Evolutionary conservation across 306 rosid genomes (phyloP).

Genomic region (Corylus americana): DNA sequence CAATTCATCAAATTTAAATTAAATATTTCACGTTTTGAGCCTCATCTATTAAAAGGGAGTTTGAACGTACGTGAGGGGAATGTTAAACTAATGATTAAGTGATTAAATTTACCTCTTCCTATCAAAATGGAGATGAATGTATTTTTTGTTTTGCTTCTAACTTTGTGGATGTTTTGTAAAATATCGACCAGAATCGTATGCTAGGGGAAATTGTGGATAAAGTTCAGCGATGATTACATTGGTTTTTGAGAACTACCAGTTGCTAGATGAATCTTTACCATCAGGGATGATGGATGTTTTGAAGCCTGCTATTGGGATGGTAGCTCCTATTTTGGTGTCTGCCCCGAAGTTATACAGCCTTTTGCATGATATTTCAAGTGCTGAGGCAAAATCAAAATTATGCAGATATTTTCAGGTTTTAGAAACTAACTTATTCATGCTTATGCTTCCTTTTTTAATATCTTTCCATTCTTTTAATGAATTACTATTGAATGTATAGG

Average conservation of each 20-base stretch:
- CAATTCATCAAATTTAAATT: too few relatives aligned
- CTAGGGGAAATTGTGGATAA: constrained; percentile 33
- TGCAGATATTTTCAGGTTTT: constrained; percentile 33
- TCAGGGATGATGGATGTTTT: constrained; percentile 33
- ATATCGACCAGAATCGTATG: constrained; percentile 34
- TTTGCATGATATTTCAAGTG: constrained; percentile 31
- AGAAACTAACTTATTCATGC: background rate
- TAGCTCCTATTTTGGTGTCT: constrained; percentile 35
- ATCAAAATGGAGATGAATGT: background rate
- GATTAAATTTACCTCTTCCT: too few relatives aligned
- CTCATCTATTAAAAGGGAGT: too few relatives aligned
- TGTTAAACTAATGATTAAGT: too few relatives aligned
- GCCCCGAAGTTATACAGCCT: constrained; percentile 36
- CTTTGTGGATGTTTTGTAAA: background rate
- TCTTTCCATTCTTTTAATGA: background rate
- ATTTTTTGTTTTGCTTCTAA: background rate
- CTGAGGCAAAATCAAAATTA: constrained; percentile 34
- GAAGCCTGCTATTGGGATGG: constrained; percentile 24
- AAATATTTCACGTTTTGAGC: too few relatives aligned
- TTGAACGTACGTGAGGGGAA: too few relatives aligned
- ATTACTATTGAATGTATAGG: constrained; percentile 17
- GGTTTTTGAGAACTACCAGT: constrained; percentile 44
- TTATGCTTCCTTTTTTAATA: background rate
- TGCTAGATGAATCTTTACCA: constrained; percentile 33
- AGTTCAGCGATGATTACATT: constrained; percentile 32